A percentile compares a stretch with the other conserved stretches of the same genome.
phyloP scores from a whole-genome alignment of 1,284 basidiomycete species.

The Cutaneotrichosporon spelunceum region DNA sequence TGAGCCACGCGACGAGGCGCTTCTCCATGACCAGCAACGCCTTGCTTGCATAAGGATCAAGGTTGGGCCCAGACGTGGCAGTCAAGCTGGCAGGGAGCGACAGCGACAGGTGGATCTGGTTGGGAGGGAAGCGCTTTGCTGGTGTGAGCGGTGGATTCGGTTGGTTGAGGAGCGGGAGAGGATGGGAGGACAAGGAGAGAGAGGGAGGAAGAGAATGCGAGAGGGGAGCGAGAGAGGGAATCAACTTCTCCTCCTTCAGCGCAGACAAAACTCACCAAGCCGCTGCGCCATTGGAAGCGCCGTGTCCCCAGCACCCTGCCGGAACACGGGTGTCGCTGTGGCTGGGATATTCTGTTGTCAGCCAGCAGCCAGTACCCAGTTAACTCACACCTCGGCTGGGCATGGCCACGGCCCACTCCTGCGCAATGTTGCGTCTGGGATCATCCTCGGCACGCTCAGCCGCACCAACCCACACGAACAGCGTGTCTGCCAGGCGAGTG shows the following conservation, averaged over 20 bases:
- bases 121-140: constrained; percentile 43
- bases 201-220: neutral
- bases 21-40: constrained; percentile 47
- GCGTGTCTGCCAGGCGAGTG: constrained; percentile 66
- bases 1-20: constrained; percentile 41
- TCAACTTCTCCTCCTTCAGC: neutral
- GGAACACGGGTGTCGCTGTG: constrained; percentile 65
- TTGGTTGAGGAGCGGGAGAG: neutral
- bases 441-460: constrained; percentile 39
- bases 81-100: constrained; percentile 39
- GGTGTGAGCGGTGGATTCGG: constrained; percentile 1
- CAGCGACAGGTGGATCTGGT: constrained; percentile 48
- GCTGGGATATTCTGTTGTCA: constrained; percentile 51
- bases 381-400: constrained; percentile 56
- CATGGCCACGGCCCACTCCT: constrained; percentile 83
- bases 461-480: constrained; percentile 75
- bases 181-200: neutral
- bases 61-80: constrained; percentile 30
- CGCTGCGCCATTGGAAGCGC: constrained; percentile 71
- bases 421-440: constrained; percentile 60
- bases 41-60: constrained; percentile 43
- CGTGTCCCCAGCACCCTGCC: constrained; percentile 62
- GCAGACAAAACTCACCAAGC: constrained; percentile 60
- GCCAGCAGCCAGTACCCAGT: constrained; percentile 28
- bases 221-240: too few relatives aligned